Evolutionary conservation across 78 protist genomes (phyloP).

Genomic region (Dictyostelium firmibasis): DNA sequence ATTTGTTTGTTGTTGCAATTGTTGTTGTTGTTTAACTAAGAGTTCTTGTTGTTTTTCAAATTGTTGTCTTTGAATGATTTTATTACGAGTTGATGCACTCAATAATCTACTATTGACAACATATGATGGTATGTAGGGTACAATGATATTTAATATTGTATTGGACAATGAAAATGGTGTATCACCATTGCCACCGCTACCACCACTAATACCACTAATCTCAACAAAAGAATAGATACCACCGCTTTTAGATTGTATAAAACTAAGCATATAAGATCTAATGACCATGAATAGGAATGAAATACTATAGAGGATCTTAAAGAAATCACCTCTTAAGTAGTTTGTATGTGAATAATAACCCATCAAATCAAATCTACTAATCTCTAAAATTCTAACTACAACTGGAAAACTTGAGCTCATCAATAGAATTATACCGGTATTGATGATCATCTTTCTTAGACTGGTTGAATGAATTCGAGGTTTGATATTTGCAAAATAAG

Average conservation of each 20-base stretch:
- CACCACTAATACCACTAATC: neutral
- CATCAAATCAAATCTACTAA: conserved; percentile 74
- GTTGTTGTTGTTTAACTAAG: neutral
- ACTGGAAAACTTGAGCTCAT: conserved; percentile 77
- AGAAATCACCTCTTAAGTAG: conserved; percentile 21
- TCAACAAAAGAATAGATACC: neutral
- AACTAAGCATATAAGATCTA: neutral
- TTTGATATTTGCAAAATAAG: conserved; percentile 10
- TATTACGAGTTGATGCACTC: neutral
- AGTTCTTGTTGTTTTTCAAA: neutral
- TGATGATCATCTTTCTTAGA: conserved; percentile 54
- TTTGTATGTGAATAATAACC: conserved; percentile 63
- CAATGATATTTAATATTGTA: neutral
- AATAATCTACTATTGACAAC: neutral
- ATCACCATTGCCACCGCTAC: neutral
- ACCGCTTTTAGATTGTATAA: neutral
- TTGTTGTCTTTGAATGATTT: neutral
- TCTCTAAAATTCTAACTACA: conserved; percentile 56
- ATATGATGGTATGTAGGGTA: neutral
- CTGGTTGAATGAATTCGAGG: conserved; percentile 38
- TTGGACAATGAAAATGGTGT: neutral
- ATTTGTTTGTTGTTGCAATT: conserved; percentile 1
- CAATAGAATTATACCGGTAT: conserved; percentile 49
- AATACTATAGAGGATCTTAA: neutral
- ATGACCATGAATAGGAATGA: neutral